These are phyloP conservation scores for Rhodotorula sp. DNA, from an alignment of 1,284 basidiomycete genomes.

Conservation along the genomic window DNA sequence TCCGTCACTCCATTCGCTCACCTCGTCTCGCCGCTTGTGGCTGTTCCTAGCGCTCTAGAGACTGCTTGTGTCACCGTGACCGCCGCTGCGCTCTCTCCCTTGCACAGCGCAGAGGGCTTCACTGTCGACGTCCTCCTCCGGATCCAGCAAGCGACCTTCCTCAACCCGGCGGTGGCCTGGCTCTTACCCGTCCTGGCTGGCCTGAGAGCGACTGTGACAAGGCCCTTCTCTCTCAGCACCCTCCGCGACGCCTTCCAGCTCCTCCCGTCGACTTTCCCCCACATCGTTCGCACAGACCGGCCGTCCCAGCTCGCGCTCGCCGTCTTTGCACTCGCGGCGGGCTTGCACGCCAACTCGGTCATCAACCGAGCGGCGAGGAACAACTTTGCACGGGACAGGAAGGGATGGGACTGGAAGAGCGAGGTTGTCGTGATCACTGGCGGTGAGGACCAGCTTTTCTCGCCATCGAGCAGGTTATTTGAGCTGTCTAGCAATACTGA, in stretches of 20 bases:
- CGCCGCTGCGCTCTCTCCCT: conserved; percentile 8
- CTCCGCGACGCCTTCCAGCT: not conserved
- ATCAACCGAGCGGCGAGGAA: conserved; percentile 19
- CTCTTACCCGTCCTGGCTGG: conserved; percentile 2
- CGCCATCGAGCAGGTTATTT: conserved; percentile 1
- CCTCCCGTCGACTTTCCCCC: not conserved
- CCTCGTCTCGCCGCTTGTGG: not conserved
- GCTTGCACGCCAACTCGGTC: not conserved
- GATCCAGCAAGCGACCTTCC: not conserved
- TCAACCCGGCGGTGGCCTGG: conserved; percentile 7
- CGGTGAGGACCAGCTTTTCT: conserved; percentile 55
- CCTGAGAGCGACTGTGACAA: not conserved
- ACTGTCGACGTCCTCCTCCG: conserved; percentile 23
- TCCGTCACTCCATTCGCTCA: too few species aligned
- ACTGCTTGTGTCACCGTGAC: not conserved
- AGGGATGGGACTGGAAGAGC: conserved; percentile 14
- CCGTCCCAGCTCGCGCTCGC: not conserved
- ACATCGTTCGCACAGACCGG: not conserved
- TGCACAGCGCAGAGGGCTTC: conserved; percentile 15
- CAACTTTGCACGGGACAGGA: conserved; percentile 6
- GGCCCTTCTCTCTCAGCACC: not conserved
- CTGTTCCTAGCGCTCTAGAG: too few species aligned
- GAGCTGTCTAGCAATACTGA: not conserved
- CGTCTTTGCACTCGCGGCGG: conserved; percentile 11
- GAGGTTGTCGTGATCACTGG: conserved; percentile 84